Evolutionary conservation across 2,329 filamentous ascomycete species (phyloP).

Genomic region (Ophiocordyceps camponoti-leonardi): DNA sequence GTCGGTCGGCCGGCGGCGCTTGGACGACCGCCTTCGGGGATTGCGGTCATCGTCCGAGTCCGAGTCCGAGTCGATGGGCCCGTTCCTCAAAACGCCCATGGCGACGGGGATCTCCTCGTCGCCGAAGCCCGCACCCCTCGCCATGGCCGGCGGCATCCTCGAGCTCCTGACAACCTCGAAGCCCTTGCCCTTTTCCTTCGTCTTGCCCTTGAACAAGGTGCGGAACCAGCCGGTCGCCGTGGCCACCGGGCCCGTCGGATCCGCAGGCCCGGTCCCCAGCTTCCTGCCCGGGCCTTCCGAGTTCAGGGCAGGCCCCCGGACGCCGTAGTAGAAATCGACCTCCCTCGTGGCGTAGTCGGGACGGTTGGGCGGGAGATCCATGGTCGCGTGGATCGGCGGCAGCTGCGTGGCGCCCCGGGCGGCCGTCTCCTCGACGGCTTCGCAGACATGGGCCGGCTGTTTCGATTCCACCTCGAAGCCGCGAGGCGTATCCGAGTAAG

Average conservation of each 20-base stretch:
- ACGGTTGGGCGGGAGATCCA: conserved; percentile 32
- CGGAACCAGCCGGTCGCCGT: conserved; percentile 85
- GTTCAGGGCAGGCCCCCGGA: conserved; percentile 73
- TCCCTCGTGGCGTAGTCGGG: conserved; percentile 88
- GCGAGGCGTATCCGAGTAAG: conserved; percentile 13
- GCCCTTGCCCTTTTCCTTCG: conserved; percentile 86
- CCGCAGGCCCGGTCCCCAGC: conserved; percentile 82
- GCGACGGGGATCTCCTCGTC: conserved; percentile 51
- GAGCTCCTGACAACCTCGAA: conserved; percentile 92
- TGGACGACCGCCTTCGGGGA: neutral
- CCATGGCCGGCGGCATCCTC: conserved; percentile 63
- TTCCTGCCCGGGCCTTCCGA: conserved; percentile 67
- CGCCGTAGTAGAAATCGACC: conserved; percentile 92
- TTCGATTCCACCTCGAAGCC: conserved; percentile 16
- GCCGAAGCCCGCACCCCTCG: conserved; percentile 31
- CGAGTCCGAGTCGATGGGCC: conserved; percentile 48
- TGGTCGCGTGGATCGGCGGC: conserved; percentile 14
- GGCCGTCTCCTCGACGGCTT: conserved; percentile 23
- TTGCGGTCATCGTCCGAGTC: conserved; percentile 12
- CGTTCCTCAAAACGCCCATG: conserved; percentile 39
- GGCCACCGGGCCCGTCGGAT: conserved; percentile 81
- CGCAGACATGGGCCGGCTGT: conserved; percentile 19
- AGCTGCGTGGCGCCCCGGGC: conserved; percentile 22
- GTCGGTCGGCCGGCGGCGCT: conserved; percentile 14
- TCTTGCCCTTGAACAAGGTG: conserved; percentile 62